Conservation (phyloP, 1,139 yeast genomes). For the Candida anutae region DNA sequence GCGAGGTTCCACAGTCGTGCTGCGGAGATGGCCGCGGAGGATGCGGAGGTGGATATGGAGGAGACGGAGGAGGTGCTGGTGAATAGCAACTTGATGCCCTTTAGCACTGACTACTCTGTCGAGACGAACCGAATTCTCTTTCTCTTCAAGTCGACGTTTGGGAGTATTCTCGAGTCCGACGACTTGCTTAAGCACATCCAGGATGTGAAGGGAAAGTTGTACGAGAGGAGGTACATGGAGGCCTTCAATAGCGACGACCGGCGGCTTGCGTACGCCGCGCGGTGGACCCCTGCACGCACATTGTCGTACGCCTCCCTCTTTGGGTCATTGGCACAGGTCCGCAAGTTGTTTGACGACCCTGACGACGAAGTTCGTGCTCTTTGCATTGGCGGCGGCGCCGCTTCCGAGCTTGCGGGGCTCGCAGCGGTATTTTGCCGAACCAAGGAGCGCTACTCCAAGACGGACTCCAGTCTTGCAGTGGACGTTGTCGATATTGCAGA, state of each 20-base stretch:
- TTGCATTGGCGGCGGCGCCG: constrained; percentile 86
- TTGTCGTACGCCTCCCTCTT: constrained; percentile 65
- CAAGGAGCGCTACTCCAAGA: constrained; percentile 30
- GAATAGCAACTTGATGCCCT: constrained; percentile 22
- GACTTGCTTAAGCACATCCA: constrained; percentile 47
- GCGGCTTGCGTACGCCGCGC: constrained; percentile 66
- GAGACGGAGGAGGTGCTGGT: constrained; percentile 2
- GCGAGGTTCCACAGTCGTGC: constrained; percentile 12
- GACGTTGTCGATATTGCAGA: constrained; percentile 70
- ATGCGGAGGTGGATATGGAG: constrained; percentile 2
- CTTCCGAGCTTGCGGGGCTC: constrained; percentile 71
- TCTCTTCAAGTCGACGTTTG: constrained; percentile 42
- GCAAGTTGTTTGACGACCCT: constrained; percentile 26
- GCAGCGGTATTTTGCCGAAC: constrained; percentile 50
- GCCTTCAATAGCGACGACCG: constrained; percentile 64
- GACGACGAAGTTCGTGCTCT: constrained; percentile 32
- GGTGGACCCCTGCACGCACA: constrained; percentile 86
- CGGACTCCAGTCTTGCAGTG: constrained; percentile 32
- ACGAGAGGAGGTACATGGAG: constrained; percentile 55
- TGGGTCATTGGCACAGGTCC: constrained; percentile 38
- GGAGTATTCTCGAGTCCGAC: constrained; percentile 36
- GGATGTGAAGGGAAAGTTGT: constrained; percentile 60
- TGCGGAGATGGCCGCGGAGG: constrained; percentile 5
- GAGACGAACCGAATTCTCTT: constrained; percentile 36
- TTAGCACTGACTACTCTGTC: constrained; percentile 20